A percentile compares a stretch with the other conserved stretches of the same genome.
These are phyloP conservation scores for Sarocladium strictum DNA, from an alignment of 2,329 filamentous ascomycete genomes.

Conservation along the genomic window DNA sequence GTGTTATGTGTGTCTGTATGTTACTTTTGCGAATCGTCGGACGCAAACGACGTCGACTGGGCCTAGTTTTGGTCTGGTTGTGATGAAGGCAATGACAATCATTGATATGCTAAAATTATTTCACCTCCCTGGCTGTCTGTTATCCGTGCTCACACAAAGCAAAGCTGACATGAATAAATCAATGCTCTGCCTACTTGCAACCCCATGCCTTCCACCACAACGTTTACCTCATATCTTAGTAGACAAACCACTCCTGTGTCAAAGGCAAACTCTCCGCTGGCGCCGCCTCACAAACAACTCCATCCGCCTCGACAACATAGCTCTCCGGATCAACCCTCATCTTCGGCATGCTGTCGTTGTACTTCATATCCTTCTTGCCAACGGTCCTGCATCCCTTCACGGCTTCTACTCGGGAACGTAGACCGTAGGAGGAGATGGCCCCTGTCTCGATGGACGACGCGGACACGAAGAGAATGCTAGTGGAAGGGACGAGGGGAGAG, in stretches of 20 bases:
- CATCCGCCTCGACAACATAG: conserved; percentile 84
- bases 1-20: not conserved
- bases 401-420: conserved; percentile 74
- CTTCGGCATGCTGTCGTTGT: conserved; percentile 73
- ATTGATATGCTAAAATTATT: conserved; percentile 6
- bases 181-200: too few relatives aligned
- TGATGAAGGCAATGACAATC: conserved; percentile 9
- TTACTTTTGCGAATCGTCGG: conserved; percentile 1
- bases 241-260: conserved; percentile 72
- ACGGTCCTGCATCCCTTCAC: conserved; percentile 71
- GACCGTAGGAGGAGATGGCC: conserved; percentile 61
- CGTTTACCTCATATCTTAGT: conserved; percentile 34
- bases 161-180: too few relatives aligned
- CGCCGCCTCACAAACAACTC: conserved; percentile 64
- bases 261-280: conserved; percentile 67
- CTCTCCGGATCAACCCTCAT: conserved; percentile 92
- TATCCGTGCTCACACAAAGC: too few relatives aligned
- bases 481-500: conserved; percentile 63
- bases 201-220: not conserved
- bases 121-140: not conserved
- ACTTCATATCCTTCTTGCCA: conserved; percentile 84
- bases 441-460: conserved; percentile 63
- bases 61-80: not conserved
- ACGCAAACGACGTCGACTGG: not conserved
- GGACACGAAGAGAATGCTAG: conserved; percentile 80